Conservation (phyloP, 1,284 basidiomycete species). For the Fomitopsis pinicola region DNA sequence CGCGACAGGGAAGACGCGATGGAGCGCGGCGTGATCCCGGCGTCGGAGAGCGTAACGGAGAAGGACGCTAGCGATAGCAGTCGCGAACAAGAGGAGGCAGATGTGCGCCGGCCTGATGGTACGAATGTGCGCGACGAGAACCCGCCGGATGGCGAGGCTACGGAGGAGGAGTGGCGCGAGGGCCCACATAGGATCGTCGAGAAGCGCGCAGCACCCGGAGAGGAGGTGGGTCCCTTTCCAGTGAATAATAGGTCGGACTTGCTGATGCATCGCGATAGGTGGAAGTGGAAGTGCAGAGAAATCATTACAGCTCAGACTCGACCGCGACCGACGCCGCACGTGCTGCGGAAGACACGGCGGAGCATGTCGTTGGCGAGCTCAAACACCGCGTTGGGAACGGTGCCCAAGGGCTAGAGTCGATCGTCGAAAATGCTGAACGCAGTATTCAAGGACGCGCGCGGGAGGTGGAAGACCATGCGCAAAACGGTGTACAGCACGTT, state of each 20-base stretch:
- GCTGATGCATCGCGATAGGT: conserved; percentile 34
- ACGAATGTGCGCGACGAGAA: conserved; percentile 31
- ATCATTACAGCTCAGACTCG: conserved; percentile 33
- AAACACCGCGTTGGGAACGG: conserved; percentile 25
- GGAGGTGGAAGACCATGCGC: conserved; percentile 19
- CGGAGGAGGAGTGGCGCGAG: conserved; percentile 59
- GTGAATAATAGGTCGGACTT: not conserved
- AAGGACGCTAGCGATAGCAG: conserved; percentile 15
- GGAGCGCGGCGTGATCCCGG: conserved; percentile 42
- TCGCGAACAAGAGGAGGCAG: conserved; percentile 2
- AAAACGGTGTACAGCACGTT: conserved; percentile 10
- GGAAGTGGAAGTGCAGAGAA: conserved; percentile 57
- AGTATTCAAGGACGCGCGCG: conserved; percentile 15
- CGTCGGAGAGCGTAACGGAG: conserved; percentile 17
- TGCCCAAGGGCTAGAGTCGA: conserved; percentile 29
- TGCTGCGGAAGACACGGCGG: conserved; percentile 20
- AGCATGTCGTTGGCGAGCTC: conserved; percentile 25
- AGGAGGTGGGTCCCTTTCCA: conserved; percentile 48
- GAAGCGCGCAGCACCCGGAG: conserved; percentile 47
- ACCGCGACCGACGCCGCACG: conserved; percentile 20
- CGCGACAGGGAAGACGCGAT: conserved; percentile 48
- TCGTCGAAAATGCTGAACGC: conserved; percentile 29
- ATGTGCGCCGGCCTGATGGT: conserved; percentile 10
- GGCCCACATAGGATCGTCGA: conserved; percentile 69
- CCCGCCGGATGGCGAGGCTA: conserved; percentile 42